These are phyloP conservation scores for Aspergillus ochraceus DNA, from an alignment of 2,329 filamentous ascomycete genomes.

Conservation along the genomic window DNA sequence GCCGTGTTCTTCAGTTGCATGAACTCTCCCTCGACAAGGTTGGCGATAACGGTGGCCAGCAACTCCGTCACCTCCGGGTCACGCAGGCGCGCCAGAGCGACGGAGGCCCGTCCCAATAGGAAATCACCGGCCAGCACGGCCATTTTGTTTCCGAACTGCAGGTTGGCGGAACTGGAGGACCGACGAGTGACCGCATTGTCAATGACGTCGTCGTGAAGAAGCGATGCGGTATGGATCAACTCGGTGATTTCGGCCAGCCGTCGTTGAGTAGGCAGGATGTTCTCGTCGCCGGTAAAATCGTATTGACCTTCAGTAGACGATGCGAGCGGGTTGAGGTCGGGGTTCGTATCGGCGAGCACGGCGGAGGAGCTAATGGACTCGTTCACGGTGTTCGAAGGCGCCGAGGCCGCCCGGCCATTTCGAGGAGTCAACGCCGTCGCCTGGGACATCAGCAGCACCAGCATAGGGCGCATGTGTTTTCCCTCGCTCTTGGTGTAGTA, in stretches of 20 bases:
- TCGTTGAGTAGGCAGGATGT: constrained; percentile 87
- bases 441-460: constrained; percentile 94
- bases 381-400: constrained; percentile 51
- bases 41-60: constrained; percentile 92
- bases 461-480: constrained; percentile 91
- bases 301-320: constrained; percentile 39
- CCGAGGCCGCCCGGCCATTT: constrained; percentile 43
- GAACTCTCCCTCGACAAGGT: constrained; percentile 97
- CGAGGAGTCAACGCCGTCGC: constrained; percentile 82
- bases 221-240: constrained; percentile 92
- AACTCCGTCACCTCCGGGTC: constrained; percentile 95
- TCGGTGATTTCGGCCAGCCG: constrained; percentile 95
- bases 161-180: constrained; percentile 82
- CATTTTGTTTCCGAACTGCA: constrained; percentile 99
- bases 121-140: constrained; percentile 97
- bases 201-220: constrained; percentile 97
- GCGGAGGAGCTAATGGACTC: constrained; percentile 59
- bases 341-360: constrained; percentile 80
- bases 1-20: constrained; percentile 99
- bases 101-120: constrained; percentile 85
- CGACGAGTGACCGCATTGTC: constrained; percentile 86
- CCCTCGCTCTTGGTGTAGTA: constrained; percentile 97
- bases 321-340: constrained; percentile 60
- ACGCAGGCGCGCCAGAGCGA: constrained; percentile 83
- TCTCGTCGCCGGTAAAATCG: constrained; percentile 48